A percentile compares a stretch with the other conserved stretches of the same genome.
phyloP scores from a whole-genome alignment of 805 yeast species.

The Wickerhamiella kurtzmanii region DNA sequence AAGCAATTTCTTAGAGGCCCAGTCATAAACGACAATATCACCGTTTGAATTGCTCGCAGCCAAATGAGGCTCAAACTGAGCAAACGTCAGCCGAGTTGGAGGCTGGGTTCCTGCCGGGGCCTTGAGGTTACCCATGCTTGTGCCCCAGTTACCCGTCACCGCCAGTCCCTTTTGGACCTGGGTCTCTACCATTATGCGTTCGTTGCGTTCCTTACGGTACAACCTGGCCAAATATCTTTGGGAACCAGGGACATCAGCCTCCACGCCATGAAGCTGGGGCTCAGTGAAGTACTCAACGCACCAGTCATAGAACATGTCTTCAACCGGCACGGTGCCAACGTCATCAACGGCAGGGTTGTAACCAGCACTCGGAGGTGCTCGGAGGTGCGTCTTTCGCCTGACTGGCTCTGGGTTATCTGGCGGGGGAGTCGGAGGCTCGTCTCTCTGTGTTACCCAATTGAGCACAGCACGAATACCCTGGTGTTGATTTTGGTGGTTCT shows the following conservation, averaged over 20 bases:
- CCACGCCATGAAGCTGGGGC: constrained; percentile 80
- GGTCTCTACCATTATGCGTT: constrained; percentile 69
- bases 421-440: not conserved
- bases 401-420: not conserved
- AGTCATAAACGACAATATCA: constrained; percentile 74
- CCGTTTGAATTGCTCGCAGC: constrained; percentile 76
- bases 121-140: constrained; percentile 53
- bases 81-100: constrained; percentile 43
- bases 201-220: constrained; percentile 88
- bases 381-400: not conserved
- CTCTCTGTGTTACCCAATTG: not conserved
- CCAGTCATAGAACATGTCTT: constrained; percentile 30
- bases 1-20: constrained; percentile 39
- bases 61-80: constrained; percentile 80
- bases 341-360: not conserved
- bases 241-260: constrained; percentile 85
- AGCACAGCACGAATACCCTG: not conserved
- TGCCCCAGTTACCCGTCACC: constrained; percentile 74
- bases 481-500: not conserved
- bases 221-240: constrained; percentile 64
- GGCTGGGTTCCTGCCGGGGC: constrained; percentile 10
- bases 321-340: constrained; percentile 21
- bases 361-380: not conserved
- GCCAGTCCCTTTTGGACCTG: constrained; percentile 82
- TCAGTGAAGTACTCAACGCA: constrained; percentile 84